These are phyloP conservation scores for Yarrowia sp. DNA, from an alignment of 805 yeast species.

Conservation along the genomic window DNA sequence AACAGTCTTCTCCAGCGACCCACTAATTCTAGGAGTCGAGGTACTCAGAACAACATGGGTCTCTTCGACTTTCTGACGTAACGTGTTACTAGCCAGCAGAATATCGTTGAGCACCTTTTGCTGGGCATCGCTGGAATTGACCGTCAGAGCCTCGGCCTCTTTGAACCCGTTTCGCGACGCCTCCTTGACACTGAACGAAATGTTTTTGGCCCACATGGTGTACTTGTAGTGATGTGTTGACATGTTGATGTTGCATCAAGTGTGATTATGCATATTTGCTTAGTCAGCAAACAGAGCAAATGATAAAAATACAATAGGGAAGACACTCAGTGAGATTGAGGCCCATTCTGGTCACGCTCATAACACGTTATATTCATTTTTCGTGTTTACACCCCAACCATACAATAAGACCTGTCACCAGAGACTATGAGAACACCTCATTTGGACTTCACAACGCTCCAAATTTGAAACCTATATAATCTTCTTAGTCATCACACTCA, in stretches of 20 bases:
- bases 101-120: constrained; percentile 33
- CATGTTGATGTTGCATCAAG: not conserved
- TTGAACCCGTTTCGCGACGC: constrained; percentile 28
- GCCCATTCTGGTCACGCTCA: too few species aligned
- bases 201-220: constrained; percentile 25
- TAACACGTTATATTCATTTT: too few species aligned
- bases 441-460: too few species aligned
- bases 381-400: too few species aligned
- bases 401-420: too few species aligned
- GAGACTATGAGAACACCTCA: too few species aligned
- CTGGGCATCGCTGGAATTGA: constrained; percentile 18
- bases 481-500: too few species aligned
- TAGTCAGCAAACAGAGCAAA: too few species aligned
- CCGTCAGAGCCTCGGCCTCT: constrained; percentile 31
- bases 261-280: too few species aligned
- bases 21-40: constrained; percentile 13
- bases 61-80: constrained; percentile 22
- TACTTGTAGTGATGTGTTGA: not conserved
- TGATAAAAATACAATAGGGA: too few species aligned
- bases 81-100: constrained; percentile 30
- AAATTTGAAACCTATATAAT: too few species aligned
- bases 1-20: constrained; percentile 28
- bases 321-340: too few species aligned
- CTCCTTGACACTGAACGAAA: constrained; percentile 18
- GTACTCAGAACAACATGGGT: constrained; percentile 1